Evolutionary conservation across 768 basidiomycete genomes (phyloP).

Genomic region (Suillus sp.): DNA sequence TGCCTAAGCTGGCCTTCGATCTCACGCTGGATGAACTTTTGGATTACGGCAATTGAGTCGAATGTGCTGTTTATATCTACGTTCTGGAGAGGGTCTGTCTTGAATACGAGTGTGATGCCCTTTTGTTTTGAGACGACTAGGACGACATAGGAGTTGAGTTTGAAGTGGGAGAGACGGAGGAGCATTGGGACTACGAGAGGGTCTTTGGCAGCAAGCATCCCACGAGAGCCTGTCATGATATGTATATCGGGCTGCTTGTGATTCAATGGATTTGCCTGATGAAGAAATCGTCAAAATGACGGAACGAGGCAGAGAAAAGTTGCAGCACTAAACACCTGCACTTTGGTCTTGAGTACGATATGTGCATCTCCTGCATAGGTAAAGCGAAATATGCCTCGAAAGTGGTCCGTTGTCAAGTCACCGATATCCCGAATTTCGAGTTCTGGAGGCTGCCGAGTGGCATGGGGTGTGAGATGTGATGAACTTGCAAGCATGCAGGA

Average conservation of each 20-base stretch:
- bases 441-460: slow-evolving; percentile 79
- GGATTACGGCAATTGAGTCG: slow-evolving; percentile 96
- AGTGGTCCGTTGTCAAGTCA: slow-evolving; percentile 92
- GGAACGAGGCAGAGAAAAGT: background rate
- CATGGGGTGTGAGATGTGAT: slow-evolving; percentile 10
- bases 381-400: slow-evolving; percentile 94
- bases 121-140: slow-evolving; percentile 97
- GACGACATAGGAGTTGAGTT: slow-evolving; percentile 93
- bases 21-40: slow-evolving; percentile 96
- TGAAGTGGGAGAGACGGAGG: slow-evolving; percentile 93
- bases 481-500: slow-evolving; percentile 5
- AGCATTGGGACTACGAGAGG: slow-evolving; percentile 98
- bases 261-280: slow-evolving; percentile 90
- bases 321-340: slow-evolving; percentile 62
- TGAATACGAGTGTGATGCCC: slow-evolving; percentile 98
- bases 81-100: slow-evolving; percentile 97
- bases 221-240: slow-evolving; percentile 76
- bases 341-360: slow-evolving; percentile 84
- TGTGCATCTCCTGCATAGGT: slow-evolving; percentile 95
- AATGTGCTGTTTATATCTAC: slow-evolving; percentile 98
- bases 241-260: slow-evolving; percentile 91
- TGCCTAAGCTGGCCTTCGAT: slow-evolving; percentile 96
- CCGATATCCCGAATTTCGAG: slow-evolving; percentile 97
- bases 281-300: slow-evolving; percentile 14
- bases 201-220: slow-evolving; percentile 92